phyloP scores from a whole-genome alignment of 1,139 yeast genomes.

The Yamadazyma spencermartinsiae region DNA sequence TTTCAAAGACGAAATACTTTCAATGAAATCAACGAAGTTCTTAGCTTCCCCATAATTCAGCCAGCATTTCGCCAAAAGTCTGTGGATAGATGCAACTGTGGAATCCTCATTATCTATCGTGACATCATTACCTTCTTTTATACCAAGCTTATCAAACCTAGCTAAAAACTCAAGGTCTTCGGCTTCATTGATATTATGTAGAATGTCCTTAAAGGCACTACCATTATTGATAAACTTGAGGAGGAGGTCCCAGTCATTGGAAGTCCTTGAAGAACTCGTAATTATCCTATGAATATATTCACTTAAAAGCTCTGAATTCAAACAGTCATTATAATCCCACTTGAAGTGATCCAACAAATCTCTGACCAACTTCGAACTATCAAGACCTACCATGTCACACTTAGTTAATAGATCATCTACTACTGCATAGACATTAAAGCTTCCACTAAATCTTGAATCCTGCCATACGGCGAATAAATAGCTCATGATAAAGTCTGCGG shows the following conservation, averaged over 20 bases:
- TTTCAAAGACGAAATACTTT: conserved; percentile 1
- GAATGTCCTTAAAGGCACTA: conserved; percentile 13
- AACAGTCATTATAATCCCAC: conserved; percentile 12
- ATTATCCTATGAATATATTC: conserved; percentile 10
- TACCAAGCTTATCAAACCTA: neutral
- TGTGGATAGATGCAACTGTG: neutral
- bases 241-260: conserved; percentile 19
- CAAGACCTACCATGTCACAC: conserved; percentile 22
- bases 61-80: neutral
- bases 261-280: conserved; percentile 5
- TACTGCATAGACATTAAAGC: conserved; percentile 18
- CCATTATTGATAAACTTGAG: conserved; percentile 16
- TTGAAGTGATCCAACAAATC: conserved; percentile 8
- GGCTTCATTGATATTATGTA: conserved; percentile 5
- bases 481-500: conserved; percentile 25
- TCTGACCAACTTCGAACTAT: conserved; percentile 10
- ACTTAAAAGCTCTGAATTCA: conserved; percentile 9
- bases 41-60: neutral
- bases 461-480: conserved; percentile 21
- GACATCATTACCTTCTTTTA: neutral
- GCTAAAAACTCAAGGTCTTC: neutral
- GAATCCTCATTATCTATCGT: neutral
- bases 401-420: conserved; percentile 36
- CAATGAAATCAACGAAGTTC: conserved; percentile 5
- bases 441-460: conserved; percentile 6